These are phyloP conservation scores for Gossypium herbaceum DNA, from an alignment of 345 rosid species.

Conservation along the genomic window DNA sequence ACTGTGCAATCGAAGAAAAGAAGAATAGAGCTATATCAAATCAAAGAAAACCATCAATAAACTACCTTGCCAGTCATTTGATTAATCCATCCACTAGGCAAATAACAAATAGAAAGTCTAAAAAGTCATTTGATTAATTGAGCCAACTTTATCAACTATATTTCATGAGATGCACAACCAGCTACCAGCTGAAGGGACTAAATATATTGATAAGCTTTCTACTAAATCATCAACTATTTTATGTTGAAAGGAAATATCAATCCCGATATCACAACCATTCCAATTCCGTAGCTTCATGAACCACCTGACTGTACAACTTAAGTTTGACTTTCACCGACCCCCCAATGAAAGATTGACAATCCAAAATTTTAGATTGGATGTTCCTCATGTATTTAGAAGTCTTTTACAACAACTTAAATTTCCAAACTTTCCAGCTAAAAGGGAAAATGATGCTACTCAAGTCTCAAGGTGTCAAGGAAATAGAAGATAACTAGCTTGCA, in stretches of 20 bases:
- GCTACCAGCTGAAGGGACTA: not conserved
- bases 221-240: not conserved
- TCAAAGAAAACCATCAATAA: slow-evolving; percentile 8
- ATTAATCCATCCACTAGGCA: not conserved
- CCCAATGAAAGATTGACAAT: not conserved
- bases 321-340: not conserved
- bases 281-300: not conserved
- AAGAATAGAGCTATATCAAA: not conserved
- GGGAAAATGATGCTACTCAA: not conserved
- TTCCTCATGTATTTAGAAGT: not conserved
- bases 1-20: not conserved
- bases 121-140: not conserved
- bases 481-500: not conserved
- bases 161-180: not conserved
- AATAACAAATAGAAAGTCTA: not conserved
- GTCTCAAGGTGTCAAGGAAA: not conserved
- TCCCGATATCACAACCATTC: not conserved
- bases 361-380: not conserved
- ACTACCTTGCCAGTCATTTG: not conserved
- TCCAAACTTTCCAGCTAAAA: not conserved
- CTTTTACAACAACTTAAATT: not conserved
- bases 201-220: not conserved
- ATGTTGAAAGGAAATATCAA: slow-evolving; percentile 2
- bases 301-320: not conserved
- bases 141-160: slow-evolving; percentile 9